A percentile compares a stretch with the other conserved stretches of the same genome.
Conservation (phyloP, 768 basidiomycete genomes). For the Kockovaella imperatae region DNA sequence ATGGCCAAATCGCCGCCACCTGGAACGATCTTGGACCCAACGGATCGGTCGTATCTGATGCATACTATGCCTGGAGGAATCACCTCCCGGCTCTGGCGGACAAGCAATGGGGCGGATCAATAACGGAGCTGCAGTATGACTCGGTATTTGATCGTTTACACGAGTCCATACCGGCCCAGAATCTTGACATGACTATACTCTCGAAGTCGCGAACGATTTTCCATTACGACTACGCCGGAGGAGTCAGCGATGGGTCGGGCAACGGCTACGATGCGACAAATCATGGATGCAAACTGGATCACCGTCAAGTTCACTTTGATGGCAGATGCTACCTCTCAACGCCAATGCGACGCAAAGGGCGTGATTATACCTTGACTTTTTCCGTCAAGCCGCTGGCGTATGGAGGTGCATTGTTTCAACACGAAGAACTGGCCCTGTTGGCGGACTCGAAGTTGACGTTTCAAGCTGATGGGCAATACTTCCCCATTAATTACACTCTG, state of each 20-base stretch:
- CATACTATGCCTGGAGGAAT: constrained; percentile 2
- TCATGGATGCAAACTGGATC: neutral
- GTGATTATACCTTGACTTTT: neutral
- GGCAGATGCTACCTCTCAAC: neutral
- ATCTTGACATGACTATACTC: neutral
- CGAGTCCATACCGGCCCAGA: neutral
- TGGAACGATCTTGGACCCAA: neutral
- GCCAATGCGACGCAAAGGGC: neutral
- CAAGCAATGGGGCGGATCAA: constrained; percentile 1
- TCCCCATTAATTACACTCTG: neutral
- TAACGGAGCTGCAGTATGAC: neutral
- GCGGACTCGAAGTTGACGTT: too few relatives aligned
- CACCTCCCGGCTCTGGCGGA: neutral
- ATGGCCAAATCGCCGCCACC: neutral
- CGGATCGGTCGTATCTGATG: neutral
- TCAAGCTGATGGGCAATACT: neutral
- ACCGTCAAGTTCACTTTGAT: neutral
- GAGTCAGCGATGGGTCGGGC: neutral
- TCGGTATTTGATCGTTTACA: neutral
- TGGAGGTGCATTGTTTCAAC: neutral
- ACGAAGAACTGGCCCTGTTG: neutral
- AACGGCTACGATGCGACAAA: constrained; percentile 2
- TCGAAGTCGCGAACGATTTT: neutral
- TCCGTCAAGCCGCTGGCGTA: neutral
- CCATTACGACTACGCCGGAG: neutral